Evolutionary conservation across 2,329 filamentous ascomycete species (phyloP).

Genomic region (Thelonectria discophora): DNA sequence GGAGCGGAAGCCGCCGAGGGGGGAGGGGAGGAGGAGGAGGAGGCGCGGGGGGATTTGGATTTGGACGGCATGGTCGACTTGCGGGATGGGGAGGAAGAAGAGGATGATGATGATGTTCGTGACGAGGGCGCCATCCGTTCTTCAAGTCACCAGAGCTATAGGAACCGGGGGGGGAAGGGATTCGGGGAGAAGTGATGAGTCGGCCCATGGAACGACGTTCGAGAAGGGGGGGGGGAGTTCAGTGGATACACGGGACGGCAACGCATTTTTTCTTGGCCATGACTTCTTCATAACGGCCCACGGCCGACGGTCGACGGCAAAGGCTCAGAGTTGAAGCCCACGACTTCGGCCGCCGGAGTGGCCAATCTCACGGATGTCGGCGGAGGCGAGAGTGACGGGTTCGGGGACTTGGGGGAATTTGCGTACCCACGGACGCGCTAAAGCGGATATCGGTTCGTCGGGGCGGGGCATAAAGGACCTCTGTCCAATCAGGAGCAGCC

Average conservation of each 20-base stretch:
- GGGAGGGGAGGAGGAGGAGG: constrained; percentile 1
- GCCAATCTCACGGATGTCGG: constrained; percentile 31
- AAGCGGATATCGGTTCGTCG: constrained; percentile 25
- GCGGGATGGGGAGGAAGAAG: neutral
- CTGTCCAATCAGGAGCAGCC: too few species aligned
- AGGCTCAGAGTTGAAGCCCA: too few species aligned
- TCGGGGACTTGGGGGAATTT: constrained; percentile 11
- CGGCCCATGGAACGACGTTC: neutral
- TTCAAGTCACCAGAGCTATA: too few species aligned
- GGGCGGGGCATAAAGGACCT: too few species aligned
- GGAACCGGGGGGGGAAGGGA: neutral
- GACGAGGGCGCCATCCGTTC: too few species aligned
- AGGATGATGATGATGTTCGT: neutral
- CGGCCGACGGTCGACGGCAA: too few species aligned
- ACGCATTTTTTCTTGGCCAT: too few species aligned
- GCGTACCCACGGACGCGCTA: constrained; percentile 3
- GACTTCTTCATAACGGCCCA: too few species aligned
- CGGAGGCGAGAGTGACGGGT: constrained; percentile 12
- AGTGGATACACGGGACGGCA: neutral
- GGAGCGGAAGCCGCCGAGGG: constrained; percentile 24
- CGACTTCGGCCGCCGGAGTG: constrained; percentile 33
- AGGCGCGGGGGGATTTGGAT: constrained; percentile 1
- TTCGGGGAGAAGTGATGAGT: neutral
- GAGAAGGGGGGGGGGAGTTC: too few species aligned
- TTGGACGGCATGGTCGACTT: constrained; percentile 11